A percentile compares a stretch with the other conserved stretches of the same genome.
These are phyloP conservation scores for Erythrobasidium hasegawianum DNA, from an alignment of 1,284 basidiomycete species.

Conservation along the genomic window DNA sequence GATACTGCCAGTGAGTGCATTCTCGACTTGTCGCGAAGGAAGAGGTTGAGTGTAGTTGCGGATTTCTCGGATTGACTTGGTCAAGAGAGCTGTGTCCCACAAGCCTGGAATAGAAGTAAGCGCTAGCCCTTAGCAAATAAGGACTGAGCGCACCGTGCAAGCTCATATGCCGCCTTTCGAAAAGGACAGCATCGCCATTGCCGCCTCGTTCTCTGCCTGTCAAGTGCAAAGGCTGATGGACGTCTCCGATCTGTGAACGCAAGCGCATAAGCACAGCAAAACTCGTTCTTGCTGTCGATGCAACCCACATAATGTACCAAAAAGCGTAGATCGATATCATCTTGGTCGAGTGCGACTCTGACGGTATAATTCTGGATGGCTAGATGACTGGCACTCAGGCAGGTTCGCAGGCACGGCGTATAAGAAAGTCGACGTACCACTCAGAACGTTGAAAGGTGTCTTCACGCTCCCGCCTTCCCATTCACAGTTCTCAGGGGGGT, in stretches of 20 bases:
- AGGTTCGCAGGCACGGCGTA: not conserved
- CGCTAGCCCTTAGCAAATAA: not conserved
- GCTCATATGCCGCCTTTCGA: conserved; percentile 47
- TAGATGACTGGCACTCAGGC: conserved; percentile 35
- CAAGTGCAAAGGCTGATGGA: conserved; percentile 51
- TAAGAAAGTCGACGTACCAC: conserved; percentile 3
- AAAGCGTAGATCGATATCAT: conserved; percentile 45
- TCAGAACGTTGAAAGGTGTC: conserved; percentile 35
- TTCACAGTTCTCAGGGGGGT: conserved; percentile 47
- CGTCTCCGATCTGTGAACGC: conserved; percentile 40
- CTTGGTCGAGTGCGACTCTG: conserved; percentile 38
- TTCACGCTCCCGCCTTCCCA: conserved; percentile 28
- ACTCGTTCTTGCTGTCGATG: not conserved
- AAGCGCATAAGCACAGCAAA: not conserved
- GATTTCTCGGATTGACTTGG: conserved; percentile 47
- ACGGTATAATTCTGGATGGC: conserved; percentile 43
- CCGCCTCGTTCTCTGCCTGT: conserved; percentile 49
- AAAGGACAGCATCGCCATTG: conserved; percentile 48
- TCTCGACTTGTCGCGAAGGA: conserved; percentile 48
- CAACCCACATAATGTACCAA: conserved; percentile 48
- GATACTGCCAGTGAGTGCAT: conserved; percentile 43
- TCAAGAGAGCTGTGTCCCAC: conserved; percentile 49
- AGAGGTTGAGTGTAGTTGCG: conserved; percentile 48
- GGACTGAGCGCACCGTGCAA: conserved; percentile 44
- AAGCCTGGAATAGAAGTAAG: conserved; percentile 31